A percentile compares a stretch with the other conserved stretches of the same genome.
phyloP scores from a whole-genome alignment of 805 yeast species.

The Candida peoriensis region DNA sequence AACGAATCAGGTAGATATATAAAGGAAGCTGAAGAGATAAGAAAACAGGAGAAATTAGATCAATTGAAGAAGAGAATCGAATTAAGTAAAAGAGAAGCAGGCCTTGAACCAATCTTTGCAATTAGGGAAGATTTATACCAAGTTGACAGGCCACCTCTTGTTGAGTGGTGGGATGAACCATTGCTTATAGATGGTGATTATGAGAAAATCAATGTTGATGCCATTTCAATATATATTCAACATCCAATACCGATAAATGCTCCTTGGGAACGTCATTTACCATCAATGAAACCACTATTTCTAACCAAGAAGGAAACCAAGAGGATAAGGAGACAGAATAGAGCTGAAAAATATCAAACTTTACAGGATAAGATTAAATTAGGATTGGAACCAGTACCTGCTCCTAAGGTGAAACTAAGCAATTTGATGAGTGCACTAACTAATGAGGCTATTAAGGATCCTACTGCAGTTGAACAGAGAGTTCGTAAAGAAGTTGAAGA shows the following conservation, averaged over 20 bases:
- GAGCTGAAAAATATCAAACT: slow-evolving; percentile 60
- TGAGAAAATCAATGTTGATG: slow-evolving; percentile 33
- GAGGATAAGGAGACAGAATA: slow-evolving; percentile 56
- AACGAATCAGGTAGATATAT: slow-evolving; percentile 63
- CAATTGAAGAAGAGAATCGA: slow-evolving; percentile 31
- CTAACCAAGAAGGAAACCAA: slow-evolving; percentile 76
- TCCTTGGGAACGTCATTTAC: slow-evolving; percentile 47
- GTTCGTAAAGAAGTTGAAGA: slow-evolving; percentile 67
- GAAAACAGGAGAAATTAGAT: slow-evolving; percentile 34
- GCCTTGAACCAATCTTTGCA: slow-evolving; percentile 40
- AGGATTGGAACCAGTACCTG: slow-evolving; percentile 84
- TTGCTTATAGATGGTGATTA: slow-evolving; percentile 38
- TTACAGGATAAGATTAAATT: slow-evolving; percentile 71
- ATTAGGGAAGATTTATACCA: slow-evolving; percentile 54
- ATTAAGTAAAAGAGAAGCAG: slow-evolving; percentile 35
- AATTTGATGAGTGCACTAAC: slow-evolving; percentile 86
- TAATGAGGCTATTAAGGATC: slow-evolving; percentile 80
- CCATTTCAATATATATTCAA: slow-evolving; percentile 65
- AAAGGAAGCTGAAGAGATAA: slow-evolving; percentile 33
- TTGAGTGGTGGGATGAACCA: slow-evolving; percentile 90
- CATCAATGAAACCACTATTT: slow-evolving; percentile 42
- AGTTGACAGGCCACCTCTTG: slow-evolving; percentile 47
- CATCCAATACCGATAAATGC: slow-evolving; percentile 71
- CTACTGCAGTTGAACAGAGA: slow-evolving; percentile 74
- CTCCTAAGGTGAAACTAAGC: slow-evolving; percentile 78